Base-by-base conservation (phyloP, 139 green algal species). In the Coelastrella sp. region DNA sequence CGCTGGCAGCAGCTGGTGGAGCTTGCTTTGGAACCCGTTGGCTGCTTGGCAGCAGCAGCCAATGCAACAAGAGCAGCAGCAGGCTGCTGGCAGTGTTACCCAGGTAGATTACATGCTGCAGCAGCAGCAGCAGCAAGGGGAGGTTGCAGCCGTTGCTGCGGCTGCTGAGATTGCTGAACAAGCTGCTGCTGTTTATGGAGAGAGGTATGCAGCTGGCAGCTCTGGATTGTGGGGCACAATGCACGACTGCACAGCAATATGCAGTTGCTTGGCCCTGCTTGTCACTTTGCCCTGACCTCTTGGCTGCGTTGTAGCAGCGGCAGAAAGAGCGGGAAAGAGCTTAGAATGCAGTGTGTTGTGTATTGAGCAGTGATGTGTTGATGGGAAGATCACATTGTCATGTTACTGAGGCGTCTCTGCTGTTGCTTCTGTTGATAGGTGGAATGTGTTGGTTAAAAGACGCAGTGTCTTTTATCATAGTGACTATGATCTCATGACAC, bases 181-280 rank as follows among this genome's bases (percentile, higher is more conserved):
- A 32, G 73, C 73, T 50, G 48, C 40, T 38, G 77, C 77, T 60
- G 77, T 72, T 11, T 84, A 74, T 60, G 77, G 77, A 32, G 77
- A 84, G 27, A 53, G 77, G 77, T 84, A 27, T 48, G 77, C n/a
- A n/a, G n/a, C n/a, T n/a, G n/a, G n/a, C n/a, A n/a, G n/a, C 64
- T 38, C n/a, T 74, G 64, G 8, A 23, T 7, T 74, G n/a, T 6
- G 32, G n/a, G 11, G 25, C 27, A 45, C 9, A n/a, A 8, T 21
- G 11, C 45, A 57, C 11, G 11, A 66, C n/a, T 32, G 2, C 11
- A 66, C 21, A 66, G 17, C 0, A 66, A 9, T 30, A 2, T 74
- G 64, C 1, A 21, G 27, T 74, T 1, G 0, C 45, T 57, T 9
- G 45, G 45, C 15, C 45, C 45, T 13, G n/a, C n/a, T n/a, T n/a